Evolutionary conservation across 2,329 filamentous ascomycete species (phyloP).

Genomic region (Fusarium heterosporum): DNA sequence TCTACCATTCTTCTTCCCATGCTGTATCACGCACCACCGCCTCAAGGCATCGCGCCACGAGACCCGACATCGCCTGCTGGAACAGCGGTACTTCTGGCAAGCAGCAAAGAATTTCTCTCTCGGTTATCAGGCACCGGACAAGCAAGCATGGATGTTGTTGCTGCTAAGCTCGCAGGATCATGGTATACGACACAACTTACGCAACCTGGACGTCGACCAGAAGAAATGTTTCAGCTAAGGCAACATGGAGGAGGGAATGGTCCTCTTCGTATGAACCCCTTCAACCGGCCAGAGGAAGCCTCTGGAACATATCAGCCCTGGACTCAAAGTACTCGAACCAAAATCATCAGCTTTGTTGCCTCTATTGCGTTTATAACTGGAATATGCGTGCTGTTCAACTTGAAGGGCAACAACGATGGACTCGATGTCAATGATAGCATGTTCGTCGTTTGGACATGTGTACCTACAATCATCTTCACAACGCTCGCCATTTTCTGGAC

Average conservation of each 20-base stretch:
- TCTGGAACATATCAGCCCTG: conserved; percentile 44
- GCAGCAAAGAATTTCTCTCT: conserved; percentile 43
- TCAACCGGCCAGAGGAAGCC: conserved; percentile 19
- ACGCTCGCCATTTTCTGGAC: conserved; percentile 38
- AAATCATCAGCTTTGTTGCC: conserved; percentile 24
- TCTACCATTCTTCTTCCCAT: conserved; percentile 40
- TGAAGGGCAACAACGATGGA: conserved; percentile 36
- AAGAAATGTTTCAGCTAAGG: conserved; percentile 44
- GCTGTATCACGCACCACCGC: conserved; percentile 45
- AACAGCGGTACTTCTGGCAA: conserved; percentile 43
- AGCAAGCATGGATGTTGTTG: conserved; percentile 39
- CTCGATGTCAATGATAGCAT: conserved; percentile 33
- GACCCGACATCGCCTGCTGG: conserved; percentile 47
- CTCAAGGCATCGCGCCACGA: conserved; percentile 45
- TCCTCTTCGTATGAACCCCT: conserved; percentile 22
- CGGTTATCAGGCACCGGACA: conserved; percentile 43
- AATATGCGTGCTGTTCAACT: conserved; percentile 39
- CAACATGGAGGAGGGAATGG: conserved; percentile 41
- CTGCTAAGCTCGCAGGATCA: conserved; percentile 42
- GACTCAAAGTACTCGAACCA: conserved; percentile 37
- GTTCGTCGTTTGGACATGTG: conserved; percentile 45
- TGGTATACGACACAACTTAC: conserved; percentile 47
- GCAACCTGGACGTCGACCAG: conserved; percentile 38
- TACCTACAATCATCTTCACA: conserved; percentile 44
- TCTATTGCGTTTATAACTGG: conserved; percentile 38